phyloP scores from a whole-genome alignment of 495 filamentous ascomycete genomes.

The Cenococcum geophilum region DNA sequence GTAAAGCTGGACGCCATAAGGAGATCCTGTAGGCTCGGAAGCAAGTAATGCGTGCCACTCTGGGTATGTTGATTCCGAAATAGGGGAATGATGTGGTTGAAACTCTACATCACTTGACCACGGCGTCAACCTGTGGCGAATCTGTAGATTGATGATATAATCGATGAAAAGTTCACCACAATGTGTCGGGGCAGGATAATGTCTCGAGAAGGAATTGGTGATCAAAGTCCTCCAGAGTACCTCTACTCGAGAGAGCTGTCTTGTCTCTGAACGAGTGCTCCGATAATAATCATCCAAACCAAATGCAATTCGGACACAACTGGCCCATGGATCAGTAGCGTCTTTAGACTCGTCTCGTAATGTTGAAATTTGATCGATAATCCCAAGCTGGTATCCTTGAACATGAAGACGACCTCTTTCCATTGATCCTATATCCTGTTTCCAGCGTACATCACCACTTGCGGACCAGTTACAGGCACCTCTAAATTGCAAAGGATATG shows the following conservation, averaged over 20 bases:
- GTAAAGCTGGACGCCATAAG: slow-evolving; percentile 8
- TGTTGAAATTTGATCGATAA: slow-evolving; percentile 12
- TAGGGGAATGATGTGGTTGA: slow-evolving; percentile 22
- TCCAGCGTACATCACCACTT: slow-evolving; percentile 7
- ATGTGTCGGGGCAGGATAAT: slow-evolving; percentile 12
- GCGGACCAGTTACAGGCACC: slow-evolving; percentile 11
- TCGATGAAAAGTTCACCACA: slow-evolving; percentile 22
- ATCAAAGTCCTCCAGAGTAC: slow-evolving; percentile 24
- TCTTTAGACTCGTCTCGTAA: slow-evolving; percentile 15
- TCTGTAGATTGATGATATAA: slow-evolving; percentile 26
- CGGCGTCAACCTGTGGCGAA: slow-evolving; percentile 22
- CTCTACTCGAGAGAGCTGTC: slow-evolving; percentile 17
- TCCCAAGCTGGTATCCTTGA: slow-evolving; percentile 17
- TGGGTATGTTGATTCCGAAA: slow-evolving; percentile 23
- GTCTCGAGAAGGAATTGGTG: slow-evolving; percentile 18
- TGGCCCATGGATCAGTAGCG: slow-evolving; percentile 17
- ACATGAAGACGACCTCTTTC: slow-evolving; percentile 13
- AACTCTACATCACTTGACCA: slow-evolving; percentile 27
- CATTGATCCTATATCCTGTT: slow-evolving; percentile 12
- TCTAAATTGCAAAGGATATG: slow-evolving; percentile 18
- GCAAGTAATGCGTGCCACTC: slow-evolving; percentile 23
- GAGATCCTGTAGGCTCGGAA: slow-evolving; percentile 14
- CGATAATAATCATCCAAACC: slow-evolving; percentile 19
- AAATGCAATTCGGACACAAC: slow-evolving; percentile 21
- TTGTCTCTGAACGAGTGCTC: neutral